Percentiles rank a stretch among this genome's conserved stretches.
phyloP scores from a whole-genome alignment of 2,329 filamentous ascomycete genomes.

The Reticulascus tulasneorum region DNA sequence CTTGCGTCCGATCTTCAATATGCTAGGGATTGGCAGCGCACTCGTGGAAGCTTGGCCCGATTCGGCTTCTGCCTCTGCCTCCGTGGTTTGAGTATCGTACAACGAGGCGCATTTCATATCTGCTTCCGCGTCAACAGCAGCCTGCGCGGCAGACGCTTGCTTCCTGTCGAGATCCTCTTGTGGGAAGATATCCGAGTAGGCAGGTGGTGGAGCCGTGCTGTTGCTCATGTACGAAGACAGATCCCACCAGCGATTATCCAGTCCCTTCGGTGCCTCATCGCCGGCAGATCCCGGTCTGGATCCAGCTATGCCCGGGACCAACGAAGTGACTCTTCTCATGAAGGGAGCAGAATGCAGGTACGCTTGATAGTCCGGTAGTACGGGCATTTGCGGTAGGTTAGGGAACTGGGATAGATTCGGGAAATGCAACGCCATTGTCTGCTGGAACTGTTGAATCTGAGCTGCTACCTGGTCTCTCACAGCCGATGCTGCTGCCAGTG shows the following conservation, averaged over 20 bases:
- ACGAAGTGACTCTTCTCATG: constrained; percentile 67
- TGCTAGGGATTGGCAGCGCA: constrained; percentile 18
- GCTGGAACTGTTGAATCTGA: constrained; percentile 74
- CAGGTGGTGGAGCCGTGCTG: constrained; percentile 57
- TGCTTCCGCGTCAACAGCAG: constrained; percentile 54
- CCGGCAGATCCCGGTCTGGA: constrained; percentile 45
- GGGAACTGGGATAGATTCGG: constrained; percentile 55
- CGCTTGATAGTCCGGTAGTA: constrained; percentile 68
- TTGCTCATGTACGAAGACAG: constrained; percentile 49
- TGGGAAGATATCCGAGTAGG: constrained; percentile 78
- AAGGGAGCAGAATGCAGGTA: constrained; percentile 57
- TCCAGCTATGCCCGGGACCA: constrained; percentile 62
- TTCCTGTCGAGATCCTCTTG: constrained; percentile 50
- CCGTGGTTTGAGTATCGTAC: constrained; percentile 40
- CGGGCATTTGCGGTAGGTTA: constrained; percentile 53
- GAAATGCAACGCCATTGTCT: constrained; percentile 61
- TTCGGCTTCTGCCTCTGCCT: constrained; percentile 35
- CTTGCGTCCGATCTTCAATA: constrained; percentile 60
- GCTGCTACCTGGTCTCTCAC: constrained; percentile 70
- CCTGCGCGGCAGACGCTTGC: constrained; percentile 52
- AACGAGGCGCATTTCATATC: constrained; percentile 53
- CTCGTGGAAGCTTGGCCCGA: constrained; percentile 25
- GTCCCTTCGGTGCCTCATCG: constrained; percentile 35
- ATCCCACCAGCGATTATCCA: constrained; percentile 64
- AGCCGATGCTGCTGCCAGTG: constrained; percentile 63